These are phyloP conservation scores for Panicum miliaceum DNA, from an alignment of 176 grass and related monocot species.

Conservation along the genomic window DNA sequence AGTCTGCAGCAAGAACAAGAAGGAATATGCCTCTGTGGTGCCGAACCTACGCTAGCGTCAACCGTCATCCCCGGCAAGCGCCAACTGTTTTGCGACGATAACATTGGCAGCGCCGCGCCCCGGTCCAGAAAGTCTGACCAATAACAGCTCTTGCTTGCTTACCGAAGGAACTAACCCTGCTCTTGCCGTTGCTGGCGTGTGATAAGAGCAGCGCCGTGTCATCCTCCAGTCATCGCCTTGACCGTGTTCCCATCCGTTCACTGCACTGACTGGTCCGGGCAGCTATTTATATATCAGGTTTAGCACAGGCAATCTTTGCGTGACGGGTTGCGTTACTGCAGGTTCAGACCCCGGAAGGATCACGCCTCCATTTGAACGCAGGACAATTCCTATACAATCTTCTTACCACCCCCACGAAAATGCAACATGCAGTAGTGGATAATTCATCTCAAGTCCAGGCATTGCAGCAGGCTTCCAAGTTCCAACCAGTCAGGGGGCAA, in stretches of 20 bases:
- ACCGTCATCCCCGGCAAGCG: neutral
- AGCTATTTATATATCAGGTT: neutral
- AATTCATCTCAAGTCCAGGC: neutral
- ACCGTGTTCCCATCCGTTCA: neutral
- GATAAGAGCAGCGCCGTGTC: neutral
- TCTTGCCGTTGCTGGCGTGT: neutral
- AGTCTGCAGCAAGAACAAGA: neutral
- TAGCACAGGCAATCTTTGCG: neutral
- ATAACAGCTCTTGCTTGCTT: neutral
- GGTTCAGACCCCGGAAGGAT: neutral
- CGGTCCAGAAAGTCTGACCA: slow-evolving; percentile 15
- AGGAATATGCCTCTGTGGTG: neutral
- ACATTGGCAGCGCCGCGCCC: neutral
- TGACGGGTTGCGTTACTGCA: neutral
- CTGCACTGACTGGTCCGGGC: neutral
- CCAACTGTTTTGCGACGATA: slow-evolving; percentile 11
- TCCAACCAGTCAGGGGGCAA: neutral
- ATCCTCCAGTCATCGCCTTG: neutral
- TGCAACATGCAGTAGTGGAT: neutral
- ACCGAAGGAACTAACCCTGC: too few species aligned
- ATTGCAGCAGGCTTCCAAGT: neutral
- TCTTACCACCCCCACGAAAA: neutral
- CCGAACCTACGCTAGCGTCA: neutral
- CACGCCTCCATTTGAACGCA: neutral
- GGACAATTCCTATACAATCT: neutral